Conservation (phyloP, 352 stramenopile genomes). For the Thraustochytrium striatum region DNA sequence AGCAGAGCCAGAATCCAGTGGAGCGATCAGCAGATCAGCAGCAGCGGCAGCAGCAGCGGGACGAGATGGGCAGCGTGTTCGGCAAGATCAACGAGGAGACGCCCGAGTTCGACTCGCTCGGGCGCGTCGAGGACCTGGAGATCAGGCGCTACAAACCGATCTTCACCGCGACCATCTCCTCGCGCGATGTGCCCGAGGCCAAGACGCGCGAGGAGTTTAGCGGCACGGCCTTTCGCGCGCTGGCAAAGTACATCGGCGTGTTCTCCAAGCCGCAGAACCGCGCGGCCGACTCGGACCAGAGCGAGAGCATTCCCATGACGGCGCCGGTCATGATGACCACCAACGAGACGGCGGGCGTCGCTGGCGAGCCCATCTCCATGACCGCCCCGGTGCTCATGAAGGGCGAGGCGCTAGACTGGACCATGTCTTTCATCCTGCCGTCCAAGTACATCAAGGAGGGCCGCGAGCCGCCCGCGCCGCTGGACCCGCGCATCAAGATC, state of each 20-base stretch:
- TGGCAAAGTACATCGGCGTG: constrained; percentile 50
- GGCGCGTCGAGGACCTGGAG: constrained; percentile 30
- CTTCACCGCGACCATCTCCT: constrained; percentile 36
- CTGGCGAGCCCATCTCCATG: neutral
- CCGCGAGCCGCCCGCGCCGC: constrained; percentile 26
- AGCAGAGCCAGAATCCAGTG: too few relatives aligned
- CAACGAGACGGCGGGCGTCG: neutral
- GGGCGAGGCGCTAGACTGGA: neutral
- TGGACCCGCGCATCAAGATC: constrained; percentile 24
- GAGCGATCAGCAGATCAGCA: too few relatives aligned
- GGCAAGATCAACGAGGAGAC: constrained; percentile 52
- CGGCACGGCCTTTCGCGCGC: constrained; percentile 4
- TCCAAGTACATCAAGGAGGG: constrained; percentile 18
- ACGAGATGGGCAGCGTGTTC: constrained; percentile 45
- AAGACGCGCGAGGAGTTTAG: constrained; percentile 11
- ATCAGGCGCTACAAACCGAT: constrained; percentile 33
- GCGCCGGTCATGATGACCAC: constrained; percentile 35
- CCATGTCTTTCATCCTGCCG: constrained; percentile 48
- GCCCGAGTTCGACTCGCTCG: constrained; percentile 36
- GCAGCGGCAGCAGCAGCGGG: too few relatives aligned
- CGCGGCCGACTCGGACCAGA: neutral
- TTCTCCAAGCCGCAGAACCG: constrained; percentile 32
- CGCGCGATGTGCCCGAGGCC: constrained; percentile 33
- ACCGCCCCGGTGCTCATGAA: neutral
- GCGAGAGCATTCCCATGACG: constrained; percentile 43